phyloP scores from a whole-genome alignment of 257 asterid species.

The Scutellaria minor region DNA sequence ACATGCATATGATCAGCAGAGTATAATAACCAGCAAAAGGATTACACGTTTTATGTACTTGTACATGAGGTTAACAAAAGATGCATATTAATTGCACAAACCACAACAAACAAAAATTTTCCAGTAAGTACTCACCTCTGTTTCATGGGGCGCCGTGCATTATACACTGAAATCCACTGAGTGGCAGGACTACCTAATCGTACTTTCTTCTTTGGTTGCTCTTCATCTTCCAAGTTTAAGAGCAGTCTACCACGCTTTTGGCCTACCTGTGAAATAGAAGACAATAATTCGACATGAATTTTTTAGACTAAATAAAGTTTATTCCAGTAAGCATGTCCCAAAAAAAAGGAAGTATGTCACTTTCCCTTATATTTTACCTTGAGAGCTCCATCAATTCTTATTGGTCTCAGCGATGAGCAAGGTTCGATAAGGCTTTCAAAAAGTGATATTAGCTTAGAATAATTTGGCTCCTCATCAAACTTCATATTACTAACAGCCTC shows the following conservation, averaged over 20 bases:
- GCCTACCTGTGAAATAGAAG: conserved; percentile 65
- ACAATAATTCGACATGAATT: conserved; percentile 1
- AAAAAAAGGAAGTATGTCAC: neutral
- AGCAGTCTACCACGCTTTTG: conserved; percentile 93
- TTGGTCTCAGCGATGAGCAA: conserved; percentile 79
- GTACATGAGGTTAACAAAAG: conserved; percentile 8
- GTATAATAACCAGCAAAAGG: neutral
- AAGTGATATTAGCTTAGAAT: conserved; percentile 76
- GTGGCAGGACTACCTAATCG: conserved; percentile 97
- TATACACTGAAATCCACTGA: conserved; percentile 95
- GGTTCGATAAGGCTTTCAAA: conserved; percentile 95
- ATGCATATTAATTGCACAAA: neutral
- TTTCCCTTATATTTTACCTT: conserved; percentile 54
- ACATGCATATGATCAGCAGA: neutral
- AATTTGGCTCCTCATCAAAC: conserved; percentile 98
- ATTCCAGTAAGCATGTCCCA: neutral
- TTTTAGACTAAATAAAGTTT: neutral
- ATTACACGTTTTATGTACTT: neutral
- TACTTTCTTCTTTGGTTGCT: conserved; percentile 97
- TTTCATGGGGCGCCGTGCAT: conserved; percentile 97
- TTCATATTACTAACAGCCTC: conserved; percentile 98
- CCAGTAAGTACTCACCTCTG: conserved; percentile 62
- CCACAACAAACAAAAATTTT: conserved; percentile 9
- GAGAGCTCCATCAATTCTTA: conserved; percentile 96
- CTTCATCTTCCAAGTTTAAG: conserved; percentile 92